Evolutionary conservation across 2,329 filamentous ascomycete species (phyloP).

Genomic region (Pseudofabraea citricarpa): DNA sequence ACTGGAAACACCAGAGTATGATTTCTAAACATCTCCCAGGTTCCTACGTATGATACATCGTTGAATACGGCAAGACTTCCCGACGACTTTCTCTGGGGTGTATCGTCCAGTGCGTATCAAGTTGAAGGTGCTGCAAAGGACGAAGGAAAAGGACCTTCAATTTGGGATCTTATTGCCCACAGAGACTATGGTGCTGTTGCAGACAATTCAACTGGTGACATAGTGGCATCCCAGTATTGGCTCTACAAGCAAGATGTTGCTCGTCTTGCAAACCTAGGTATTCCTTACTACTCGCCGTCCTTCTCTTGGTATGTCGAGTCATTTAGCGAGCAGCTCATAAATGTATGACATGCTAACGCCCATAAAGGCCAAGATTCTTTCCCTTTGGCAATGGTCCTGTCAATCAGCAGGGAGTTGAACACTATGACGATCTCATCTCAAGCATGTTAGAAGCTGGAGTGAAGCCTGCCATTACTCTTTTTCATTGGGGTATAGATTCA

Average conservation of each 20-base stretch:
- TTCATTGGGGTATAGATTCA: conserved; percentile 5
- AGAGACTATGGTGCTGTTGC: conserved; percentile 33
- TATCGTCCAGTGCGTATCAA: conserved; percentile 35
- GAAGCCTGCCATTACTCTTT: conserved; percentile 5
- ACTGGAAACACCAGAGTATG: conserved; percentile 4
- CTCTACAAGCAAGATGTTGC: conserved; percentile 38
- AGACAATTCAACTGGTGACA: conserved; percentile 36
- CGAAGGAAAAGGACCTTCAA: conserved; percentile 36
- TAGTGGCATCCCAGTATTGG: conserved; percentile 35
- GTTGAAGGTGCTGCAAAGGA: conserved; percentile 38
- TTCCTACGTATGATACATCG: conserved; percentile 19
- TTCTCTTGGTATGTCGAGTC: conserved; percentile 24
- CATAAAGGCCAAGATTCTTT: conserved; percentile 5
- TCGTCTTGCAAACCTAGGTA: conserved; percentile 24
- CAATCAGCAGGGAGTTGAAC: conserved; percentile 8
- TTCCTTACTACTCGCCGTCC: conserved; percentile 22
- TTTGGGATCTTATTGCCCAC: conserved; percentile 39
- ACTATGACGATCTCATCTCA: conserved; percentile 9
- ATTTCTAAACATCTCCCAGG: conserved; percentile 18
- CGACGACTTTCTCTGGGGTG: conserved; percentile 35
- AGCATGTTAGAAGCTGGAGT: conserved; percentile 3
- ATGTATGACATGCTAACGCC: neutral
- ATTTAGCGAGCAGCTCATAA: neutral
- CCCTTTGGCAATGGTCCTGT: conserved; percentile 7
- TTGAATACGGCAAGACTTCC: conserved; percentile 32